A percentile compares a stretch with the other conserved stretches of the same genome.
Conservation (phyloP, 441 rosid genomes). For the Brassica balearica region DNA sequence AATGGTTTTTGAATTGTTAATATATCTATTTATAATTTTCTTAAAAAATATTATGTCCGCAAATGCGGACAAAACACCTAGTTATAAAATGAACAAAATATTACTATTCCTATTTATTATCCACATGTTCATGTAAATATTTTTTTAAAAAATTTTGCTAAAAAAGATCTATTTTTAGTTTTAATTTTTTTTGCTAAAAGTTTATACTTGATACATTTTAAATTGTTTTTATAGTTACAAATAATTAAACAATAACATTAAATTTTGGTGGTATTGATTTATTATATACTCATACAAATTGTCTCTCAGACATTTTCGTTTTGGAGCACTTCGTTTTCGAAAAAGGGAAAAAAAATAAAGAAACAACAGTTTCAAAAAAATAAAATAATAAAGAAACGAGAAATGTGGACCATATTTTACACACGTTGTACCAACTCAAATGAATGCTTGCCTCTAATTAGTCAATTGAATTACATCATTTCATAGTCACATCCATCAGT, state of each 20-base stretch:
- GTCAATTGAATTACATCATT: slow-evolving; percentile 19
- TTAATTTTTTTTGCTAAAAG: background rate
- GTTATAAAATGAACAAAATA: background rate
- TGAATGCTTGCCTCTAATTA: slow-evolving; percentile 39
- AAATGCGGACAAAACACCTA: too few relatives aligned
- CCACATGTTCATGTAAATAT: background rate
- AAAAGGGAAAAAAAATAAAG: background rate
- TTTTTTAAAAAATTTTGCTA: background rate
- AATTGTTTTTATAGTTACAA: background rate
- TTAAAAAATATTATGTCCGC: too few relatives aligned
- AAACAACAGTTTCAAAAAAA: background rate
- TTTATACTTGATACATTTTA: background rate
- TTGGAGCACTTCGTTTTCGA: slow-evolving; percentile 4
- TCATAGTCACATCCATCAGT: slow-evolving; percentile 32
- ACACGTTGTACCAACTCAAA: slow-evolving; percentile 42
- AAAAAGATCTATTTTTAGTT: background rate
- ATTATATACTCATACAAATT: background rate
- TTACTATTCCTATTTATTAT: background rate
- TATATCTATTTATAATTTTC: too few relatives aligned
- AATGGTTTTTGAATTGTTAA: too few relatives aligned
- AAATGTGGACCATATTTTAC: slow-evolving; percentile 45
- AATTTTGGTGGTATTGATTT: background rate
- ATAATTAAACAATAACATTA: background rate
- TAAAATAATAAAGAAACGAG: slow-evolving; percentile 28
- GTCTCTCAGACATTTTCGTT: slow-evolving; percentile 1